Evolutionary conservation across 305 asterid genomes (phyloP), one percentile per base, ranked within the genome.

Genomic region (Solanum chacoense): DNA sequence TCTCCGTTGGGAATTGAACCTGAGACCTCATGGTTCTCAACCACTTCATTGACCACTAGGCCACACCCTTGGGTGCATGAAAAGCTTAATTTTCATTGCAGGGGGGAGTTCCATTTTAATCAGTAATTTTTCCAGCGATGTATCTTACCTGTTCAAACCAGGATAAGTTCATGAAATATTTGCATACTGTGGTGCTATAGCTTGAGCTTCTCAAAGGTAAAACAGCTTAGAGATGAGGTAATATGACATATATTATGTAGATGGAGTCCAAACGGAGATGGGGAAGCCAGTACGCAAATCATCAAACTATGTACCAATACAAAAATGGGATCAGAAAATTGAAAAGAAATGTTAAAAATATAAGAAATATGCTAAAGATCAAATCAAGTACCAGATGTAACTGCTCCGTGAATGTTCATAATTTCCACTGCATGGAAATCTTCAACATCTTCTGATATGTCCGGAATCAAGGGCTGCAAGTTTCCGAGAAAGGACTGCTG

Each of bases 341-440:
- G 50, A 42, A 50, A 80, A 37, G 6, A 12, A 36, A 72, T 28
- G 26, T 59, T 85, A 26, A 29, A 36, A 88, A 35, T 73, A 29
- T 69, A 90, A 69, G 86, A 8, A 34, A 75, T 13, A 81, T 83
- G 50, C 76, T 73, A 67, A 89, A 6, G 86, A 22, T 75, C 79
- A 18, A 73, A 83, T 86, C 87, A 65, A 86, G 85, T 93, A 96
- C 98, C 99, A 89, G 98, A 89, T 89, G 93, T 92, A 87, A 93
- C 93, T 89, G 92, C 96, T 93, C 99, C 99, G 90, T 94, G 98
- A 85, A 94, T 73, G 40, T 90, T 89, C 93, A 94, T 91, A 40
- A 92, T 92, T 93, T 97, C 99, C 91, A 94, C 91, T 29, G 98
- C 96, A 83, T 92, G 96, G 89, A 90, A 75, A 90, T 97, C 99